Evolutionary conservation across 2,329 filamentous ascomycete species (phyloP).

Genomic region (Ceratocystis cubensis): DNA sequence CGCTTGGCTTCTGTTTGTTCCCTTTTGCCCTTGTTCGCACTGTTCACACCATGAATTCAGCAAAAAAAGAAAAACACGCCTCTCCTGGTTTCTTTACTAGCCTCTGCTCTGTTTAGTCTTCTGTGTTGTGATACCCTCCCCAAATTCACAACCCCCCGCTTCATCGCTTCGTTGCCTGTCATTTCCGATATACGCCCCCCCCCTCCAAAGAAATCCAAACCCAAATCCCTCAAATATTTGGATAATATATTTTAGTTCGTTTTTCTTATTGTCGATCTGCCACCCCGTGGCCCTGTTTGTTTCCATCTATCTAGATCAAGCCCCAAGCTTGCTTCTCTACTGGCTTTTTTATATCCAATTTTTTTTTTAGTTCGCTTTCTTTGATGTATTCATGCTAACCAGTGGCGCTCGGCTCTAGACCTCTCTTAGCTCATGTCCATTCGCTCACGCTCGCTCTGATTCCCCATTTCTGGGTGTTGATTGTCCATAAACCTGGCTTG

Average conservation of each 20-base stretch:
- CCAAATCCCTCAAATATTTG: not conserved
- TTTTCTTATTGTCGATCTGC: slow-evolving; percentile 1
- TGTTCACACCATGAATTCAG: not conserved
- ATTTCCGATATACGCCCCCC: not conserved
- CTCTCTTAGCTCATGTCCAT: too few relatives aligned
- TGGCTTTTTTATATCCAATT: not conserved
- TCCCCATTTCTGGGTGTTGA: not conserved
- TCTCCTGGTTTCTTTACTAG: not conserved
- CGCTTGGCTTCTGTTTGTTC: not conserved
- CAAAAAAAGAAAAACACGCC: not conserved
- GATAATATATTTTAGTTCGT: not conserved
- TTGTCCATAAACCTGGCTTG: not conserved
- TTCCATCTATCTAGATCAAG: not conserved
- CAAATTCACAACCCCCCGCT: not conserved
- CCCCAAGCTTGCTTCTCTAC: not conserved
- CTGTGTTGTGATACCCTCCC: not conserved
- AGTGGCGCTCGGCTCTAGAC: not conserved
- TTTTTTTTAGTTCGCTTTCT: not conserved
- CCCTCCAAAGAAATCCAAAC: too few relatives aligned
- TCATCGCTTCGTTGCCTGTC: not conserved
- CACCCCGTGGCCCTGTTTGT: not conserved
- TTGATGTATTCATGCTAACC: not conserved
- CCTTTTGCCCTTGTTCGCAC: not conserved
- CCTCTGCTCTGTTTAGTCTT: too few relatives aligned
- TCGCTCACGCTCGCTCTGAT: not conserved